phyloP scores from a whole-genome alignment of 495 filamentous ascomycete species.

The Aspergillus baeticus region DNA sequence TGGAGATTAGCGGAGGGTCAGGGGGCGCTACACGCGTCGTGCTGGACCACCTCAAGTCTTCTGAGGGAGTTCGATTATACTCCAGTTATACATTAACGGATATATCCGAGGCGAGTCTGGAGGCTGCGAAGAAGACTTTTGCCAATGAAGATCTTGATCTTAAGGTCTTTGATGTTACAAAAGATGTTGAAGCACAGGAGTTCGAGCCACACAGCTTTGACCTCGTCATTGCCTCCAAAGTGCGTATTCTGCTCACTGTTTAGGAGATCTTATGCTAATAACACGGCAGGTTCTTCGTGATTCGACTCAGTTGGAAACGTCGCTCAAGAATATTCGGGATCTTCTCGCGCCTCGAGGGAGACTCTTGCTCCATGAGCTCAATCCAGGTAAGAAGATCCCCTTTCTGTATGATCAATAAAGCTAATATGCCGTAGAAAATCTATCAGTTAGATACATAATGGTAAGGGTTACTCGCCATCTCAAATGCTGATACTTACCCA shows the following conservation, averaged over 20 bases:
- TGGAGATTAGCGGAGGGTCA: conserved; percentile 48
- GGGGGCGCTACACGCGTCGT: conserved; percentile 26
- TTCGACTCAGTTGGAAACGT: conserved; percentile 35
- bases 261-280: conserved; percentile 23
- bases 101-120: conserved; percentile 49
- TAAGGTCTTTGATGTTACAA: conserved; percentile 42
- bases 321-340: conserved; percentile 37
- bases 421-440: too few species aligned
- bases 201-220: conserved; percentile 46
- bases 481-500: background rate
- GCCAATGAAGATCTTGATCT: conserved; percentile 37
- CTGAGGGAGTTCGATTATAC: conserved; percentile 7
- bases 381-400: background rate
- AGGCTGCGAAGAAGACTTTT: conserved; percentile 42
- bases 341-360: conserved; percentile 24
- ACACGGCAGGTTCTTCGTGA: conserved; percentile 42
- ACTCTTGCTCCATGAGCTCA: conserved; percentile 26
- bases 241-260: conserved; percentile 17
- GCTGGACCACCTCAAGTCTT: conserved; percentile 23
- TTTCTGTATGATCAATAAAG: too few species aligned
- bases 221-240: conserved; percentile 50
- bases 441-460: background rate
- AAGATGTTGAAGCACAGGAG: conserved; percentile 46
- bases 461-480: too few species aligned
- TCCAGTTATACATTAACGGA: conserved; percentile 37